These are phyloP conservation scores for Irpex sp. DNA, from an alignment of 1,284 basidiomycete species.

Conservation along the genomic window DNA sequence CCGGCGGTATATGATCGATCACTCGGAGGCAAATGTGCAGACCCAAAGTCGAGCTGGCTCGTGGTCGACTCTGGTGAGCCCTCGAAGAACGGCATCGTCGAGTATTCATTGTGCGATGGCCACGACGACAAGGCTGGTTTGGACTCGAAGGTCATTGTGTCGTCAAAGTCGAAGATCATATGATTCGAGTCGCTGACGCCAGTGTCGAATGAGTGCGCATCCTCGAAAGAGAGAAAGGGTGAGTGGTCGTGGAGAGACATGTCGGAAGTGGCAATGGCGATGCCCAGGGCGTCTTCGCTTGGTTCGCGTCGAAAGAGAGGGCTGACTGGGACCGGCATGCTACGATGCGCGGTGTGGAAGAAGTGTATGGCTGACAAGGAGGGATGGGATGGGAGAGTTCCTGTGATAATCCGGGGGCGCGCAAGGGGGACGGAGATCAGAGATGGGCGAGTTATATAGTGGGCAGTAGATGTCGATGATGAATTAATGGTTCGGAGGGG, in stretches of 20 bases:
- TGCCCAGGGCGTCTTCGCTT: conserved; percentile 25
- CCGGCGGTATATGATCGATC: conserved; percentile 22
- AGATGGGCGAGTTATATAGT: conserved; percentile 14
- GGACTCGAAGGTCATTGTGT: conserved; percentile 33
- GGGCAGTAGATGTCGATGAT: conserved; percentile 22
- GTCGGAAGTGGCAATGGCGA: conserved; percentile 31
- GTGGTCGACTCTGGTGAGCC: conserved; percentile 33
- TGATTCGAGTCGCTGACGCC: conserved; percentile 35
- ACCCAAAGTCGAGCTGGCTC: conserved; percentile 25
- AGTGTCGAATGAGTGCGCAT: conserved; percentile 36
- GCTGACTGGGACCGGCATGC: conserved; percentile 34
- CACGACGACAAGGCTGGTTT: conserved; percentile 42
- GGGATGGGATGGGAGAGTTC: neutral
- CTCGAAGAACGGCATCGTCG: conserved; percentile 26
- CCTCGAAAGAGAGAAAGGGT: conserved; percentile 43
- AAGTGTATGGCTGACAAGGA: conserved; percentile 13
- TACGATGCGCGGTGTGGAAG: conserved; percentile 18
- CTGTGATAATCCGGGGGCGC: conserved; percentile 16
- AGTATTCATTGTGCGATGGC: conserved; percentile 18
- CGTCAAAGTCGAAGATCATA: conserved; percentile 70
- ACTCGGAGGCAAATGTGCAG: conserved; percentile 15
- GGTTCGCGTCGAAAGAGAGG: conserved; percentile 29
- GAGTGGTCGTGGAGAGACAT: conserved; percentile 38
- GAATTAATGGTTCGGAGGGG: conserved; percentile 16
- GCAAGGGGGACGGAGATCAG: conserved; percentile 15